Evolutionary conservation across 164 flowering plant species (phyloP).

Genomic region (Piper betle): DNA sequence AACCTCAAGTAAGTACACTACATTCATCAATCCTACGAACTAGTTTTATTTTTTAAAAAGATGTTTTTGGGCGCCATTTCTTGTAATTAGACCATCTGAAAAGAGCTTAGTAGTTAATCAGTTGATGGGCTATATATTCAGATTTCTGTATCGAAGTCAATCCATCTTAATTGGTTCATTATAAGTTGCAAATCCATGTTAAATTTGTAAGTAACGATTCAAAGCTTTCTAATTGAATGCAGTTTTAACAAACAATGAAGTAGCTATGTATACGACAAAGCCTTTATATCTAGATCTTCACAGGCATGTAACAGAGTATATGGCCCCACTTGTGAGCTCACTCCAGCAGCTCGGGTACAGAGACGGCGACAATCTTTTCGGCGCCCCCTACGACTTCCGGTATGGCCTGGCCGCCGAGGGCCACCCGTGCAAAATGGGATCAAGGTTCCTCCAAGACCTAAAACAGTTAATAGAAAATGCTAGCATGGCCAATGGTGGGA

Average conservation of each 20-base stretch:
- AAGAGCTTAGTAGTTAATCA: neutral
- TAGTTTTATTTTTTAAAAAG: too few species aligned
- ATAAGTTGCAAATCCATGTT: neutral
- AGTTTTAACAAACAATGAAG: neutral
- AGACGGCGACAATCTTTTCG: slow-evolving; percentile 55
- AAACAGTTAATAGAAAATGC: slow-evolving; percentile 55
- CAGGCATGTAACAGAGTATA: slow-evolving; percentile 63
- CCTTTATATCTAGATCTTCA: neutral
- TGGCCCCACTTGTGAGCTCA: slow-evolving; percentile 58
- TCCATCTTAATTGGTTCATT: neutral
- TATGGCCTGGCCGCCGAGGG: slow-evolving; percentile 67
- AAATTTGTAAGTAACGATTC: neutral
- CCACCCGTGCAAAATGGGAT: slow-evolving; percentile 48
- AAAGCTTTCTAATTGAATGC: neutral
- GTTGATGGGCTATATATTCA: neutral
- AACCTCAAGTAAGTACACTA: slow-evolving; percentile 2
- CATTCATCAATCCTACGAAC: too few species aligned
- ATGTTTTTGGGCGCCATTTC: too few species aligned
- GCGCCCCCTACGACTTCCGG: slow-evolving; percentile 91
- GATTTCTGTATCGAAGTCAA: neutral
- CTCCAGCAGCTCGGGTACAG: slow-evolving; percentile 48
- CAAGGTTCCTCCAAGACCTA: slow-evolving; percentile 51
- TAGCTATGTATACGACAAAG: neutral
- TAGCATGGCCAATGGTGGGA: slow-evolving; percentile 47
- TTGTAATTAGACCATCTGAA: too few species aligned